phyloP scores from a whole-genome alignment of 306 rosid genomes.

The Inga leiocalycina region DNA sequence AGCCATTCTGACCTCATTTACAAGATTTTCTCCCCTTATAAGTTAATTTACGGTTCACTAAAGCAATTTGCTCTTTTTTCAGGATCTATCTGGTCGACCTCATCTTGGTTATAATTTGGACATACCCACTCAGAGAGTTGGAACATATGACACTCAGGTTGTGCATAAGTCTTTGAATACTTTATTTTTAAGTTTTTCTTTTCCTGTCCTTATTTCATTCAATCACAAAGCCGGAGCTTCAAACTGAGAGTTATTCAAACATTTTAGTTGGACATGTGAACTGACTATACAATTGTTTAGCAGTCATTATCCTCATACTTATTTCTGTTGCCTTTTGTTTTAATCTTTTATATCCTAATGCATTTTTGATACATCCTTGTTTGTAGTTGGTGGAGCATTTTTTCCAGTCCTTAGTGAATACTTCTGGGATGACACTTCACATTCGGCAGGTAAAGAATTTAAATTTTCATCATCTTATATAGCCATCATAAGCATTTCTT shows the following conservation, averaged over 20 bases:
- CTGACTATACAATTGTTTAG: background rate
- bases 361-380: slow-evolving; percentile 22
- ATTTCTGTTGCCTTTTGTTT: background rate
- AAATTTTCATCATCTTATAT: slow-evolving; percentile 20
- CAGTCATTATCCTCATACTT: background rate
- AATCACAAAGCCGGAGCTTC: slow-evolving; percentile 1
- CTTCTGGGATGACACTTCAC: slow-evolving; percentile 98
- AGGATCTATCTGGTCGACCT: slow-evolving; percentile 98
- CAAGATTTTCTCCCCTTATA: background rate
- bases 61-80: slow-evolving; percentile 29
- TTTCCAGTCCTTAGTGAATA: slow-evolving; percentile 95
- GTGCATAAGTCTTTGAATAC: slow-evolving; percentile 19
- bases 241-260: background rate
- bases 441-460: slow-evolving; percentile 74
- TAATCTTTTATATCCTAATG: slow-evolving; percentile 8
- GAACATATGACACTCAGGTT: slow-evolving; percentile 95
- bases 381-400: slow-evolving; percentile 95
- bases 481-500: slow-evolving; percentile 18
- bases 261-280: background rate
- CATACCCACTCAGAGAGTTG: slow-evolving; percentile 88
- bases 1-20: slow-evolving; percentile 14
- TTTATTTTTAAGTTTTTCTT: background rate
- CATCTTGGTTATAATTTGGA: slow-evolving; percentile 75
- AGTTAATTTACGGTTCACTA: background rate
- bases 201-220: background rate